Base-by-base conservation (phyloP, 2,329 filamentous ascomycete genomes). In the Colletotrichum tabaci region DNA sequence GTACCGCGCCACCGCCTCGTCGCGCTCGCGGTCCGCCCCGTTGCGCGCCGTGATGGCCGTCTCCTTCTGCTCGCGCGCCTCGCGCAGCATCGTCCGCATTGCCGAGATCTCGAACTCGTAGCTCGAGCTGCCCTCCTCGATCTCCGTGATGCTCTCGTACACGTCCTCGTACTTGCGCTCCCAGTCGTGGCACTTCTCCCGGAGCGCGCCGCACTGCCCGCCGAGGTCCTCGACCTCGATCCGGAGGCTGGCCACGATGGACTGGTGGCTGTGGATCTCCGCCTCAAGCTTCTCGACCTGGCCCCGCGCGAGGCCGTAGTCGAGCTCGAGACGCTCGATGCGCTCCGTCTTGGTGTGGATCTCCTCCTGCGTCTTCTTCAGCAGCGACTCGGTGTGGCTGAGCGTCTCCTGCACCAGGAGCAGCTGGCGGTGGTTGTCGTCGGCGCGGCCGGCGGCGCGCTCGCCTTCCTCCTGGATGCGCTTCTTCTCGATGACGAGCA, bases 41-140 rank as follows among this genome's bases (percentile, higher is more conserved):
- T 67, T 67, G 63, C 67, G 67, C 8, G 67, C 62, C 10, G 21
- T 15, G 40, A 70, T 70, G 15, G 62, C 67, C 47, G 44, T 40
- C 67, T 70, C 67, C 67, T 70, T 70, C 47, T 70, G 67, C 63
- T 70, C 67, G 10, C 67, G 40, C 15, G 55, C 47, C 49, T 70
- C 67, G n/a, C 63, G 62, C 13, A 70, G 67, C 67, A 70, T 61
- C 10, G 50, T 55, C 4, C 67, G 67, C 67, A 71, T 67, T 5
- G 56, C 58, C n/a, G 52, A 47, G 23, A 71, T 66, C 50, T 71
- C 67, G 46, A 56, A 56, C 5, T 67, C 67, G 50, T n/a, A 67
- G 30, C 64, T 58, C 21, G 63, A 67, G 67, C 44, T 67, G 44
- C 63, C 64, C 18, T 71, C 67, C 57, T 71, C 63, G 44, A 67